These are phyloP conservation scores for Flaveria brownii DNA, from an alignment of 129 eudicot genomes.

Conservation along the genomic window DNA sequence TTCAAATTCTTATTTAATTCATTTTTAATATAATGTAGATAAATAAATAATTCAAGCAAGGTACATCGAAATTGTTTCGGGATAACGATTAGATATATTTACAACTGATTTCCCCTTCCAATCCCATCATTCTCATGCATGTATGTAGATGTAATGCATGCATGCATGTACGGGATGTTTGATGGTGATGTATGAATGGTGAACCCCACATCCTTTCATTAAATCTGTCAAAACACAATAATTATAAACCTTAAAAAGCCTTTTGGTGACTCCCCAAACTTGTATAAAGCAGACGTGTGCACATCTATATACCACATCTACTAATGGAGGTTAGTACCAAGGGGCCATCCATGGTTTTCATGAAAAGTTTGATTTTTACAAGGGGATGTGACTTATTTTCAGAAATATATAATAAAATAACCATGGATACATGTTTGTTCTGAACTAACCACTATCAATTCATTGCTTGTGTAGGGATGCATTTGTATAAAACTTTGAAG, in stretches of 20 bases:
- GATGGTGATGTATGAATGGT: constrained; percentile 32
- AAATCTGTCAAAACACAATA: constrained; percentile 34
- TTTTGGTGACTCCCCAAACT: constrained; percentile 37
- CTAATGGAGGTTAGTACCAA: constrained; percentile 33
- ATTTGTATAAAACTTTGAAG: too few relatives aligned
- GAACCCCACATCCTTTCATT: constrained; percentile 34
- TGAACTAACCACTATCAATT: neutral
- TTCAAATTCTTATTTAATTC: too few relatives aligned
- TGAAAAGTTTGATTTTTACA: constrained; percentile 14
- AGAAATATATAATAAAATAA: neutral
- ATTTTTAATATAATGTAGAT: too few relatives aligned
- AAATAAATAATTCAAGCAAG: too few relatives aligned
- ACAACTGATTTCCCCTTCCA: neutral
- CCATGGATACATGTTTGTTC: neutral
- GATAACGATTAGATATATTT: neutral
- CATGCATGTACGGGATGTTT: constrained; percentile 34
- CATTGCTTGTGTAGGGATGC: too few relatives aligned
- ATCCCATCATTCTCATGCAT: constrained; percentile 26
- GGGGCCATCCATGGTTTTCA: constrained; percentile 33
- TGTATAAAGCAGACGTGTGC: constrained; percentile 30
- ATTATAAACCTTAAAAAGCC: constrained; percentile 27
- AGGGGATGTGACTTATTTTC: neutral
- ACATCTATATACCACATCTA: constrained; percentile 34
- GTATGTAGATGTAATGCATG: constrained; percentile 29
- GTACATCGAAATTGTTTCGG: too few relatives aligned